Conservation (phyloP, 305 asterid genomes). For the Solanum aculeatissimum region DNA sequence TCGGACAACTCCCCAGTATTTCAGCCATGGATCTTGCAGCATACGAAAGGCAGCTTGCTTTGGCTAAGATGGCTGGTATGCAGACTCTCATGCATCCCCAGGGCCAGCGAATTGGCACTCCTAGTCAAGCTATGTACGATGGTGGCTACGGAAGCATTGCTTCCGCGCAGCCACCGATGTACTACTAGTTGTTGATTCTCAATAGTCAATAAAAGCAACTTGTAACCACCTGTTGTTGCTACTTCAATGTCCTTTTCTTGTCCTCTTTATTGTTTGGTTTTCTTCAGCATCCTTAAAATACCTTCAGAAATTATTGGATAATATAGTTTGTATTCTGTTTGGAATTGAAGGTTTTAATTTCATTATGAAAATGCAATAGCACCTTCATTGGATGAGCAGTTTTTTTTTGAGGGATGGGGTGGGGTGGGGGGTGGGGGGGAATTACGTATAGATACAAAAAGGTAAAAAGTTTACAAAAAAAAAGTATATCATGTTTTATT, state of each 20-base stretch:
- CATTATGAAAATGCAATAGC: background rate
- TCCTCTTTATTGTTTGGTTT: background rate
- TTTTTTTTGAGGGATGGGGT: too few relatives aligned
- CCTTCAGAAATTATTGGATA: background rate
- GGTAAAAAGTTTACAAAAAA: too few relatives aligned
- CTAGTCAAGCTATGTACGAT: constrained; percentile 33
- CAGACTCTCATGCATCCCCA: constrained; percentile 22
- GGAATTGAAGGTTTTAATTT: background rate
- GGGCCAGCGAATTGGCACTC: constrained; percentile 31
- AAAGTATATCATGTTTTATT: too few relatives aligned
- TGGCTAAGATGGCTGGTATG: constrained; percentile 47
- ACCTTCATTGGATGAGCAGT: background rate
- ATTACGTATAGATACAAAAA: too few relatives aligned
- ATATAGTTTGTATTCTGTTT: background rate
- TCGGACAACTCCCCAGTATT: constrained; percentile 31
- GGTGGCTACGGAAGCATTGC: constrained; percentile 29
- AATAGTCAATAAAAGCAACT: background rate
- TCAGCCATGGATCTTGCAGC: constrained; percentile 50
- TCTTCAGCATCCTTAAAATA: background rate
- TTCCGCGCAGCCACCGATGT: constrained; percentile 42
- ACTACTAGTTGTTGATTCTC: constrained; percentile 22
- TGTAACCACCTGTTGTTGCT: background rate
- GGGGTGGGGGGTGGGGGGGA: too few relatives aligned
- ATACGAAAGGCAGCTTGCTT: constrained; percentile 56
- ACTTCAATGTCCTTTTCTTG: background rate